Evolutionary conservation across 768 basidiomycete genomes (phyloP), one percentile per base, ranked within the genome.

Genomic region (Boletus tylopilopsis): DNA sequence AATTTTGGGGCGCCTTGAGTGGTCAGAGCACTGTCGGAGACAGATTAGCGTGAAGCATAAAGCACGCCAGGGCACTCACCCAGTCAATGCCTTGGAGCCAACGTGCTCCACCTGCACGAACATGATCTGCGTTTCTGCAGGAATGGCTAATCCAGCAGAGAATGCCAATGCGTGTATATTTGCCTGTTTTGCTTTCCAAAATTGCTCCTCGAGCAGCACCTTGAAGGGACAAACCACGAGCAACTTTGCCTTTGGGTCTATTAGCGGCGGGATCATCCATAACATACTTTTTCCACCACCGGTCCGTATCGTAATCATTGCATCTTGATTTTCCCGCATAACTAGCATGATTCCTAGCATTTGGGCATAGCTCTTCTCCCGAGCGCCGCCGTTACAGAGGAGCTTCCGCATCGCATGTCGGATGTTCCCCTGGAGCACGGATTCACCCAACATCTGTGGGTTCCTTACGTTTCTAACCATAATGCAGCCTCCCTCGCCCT

Each of bases 21-120:
- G 5, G 33, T 35, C 23, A 44, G 23, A 19, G 33, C 23, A 4
- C 38, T 39, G 15, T 25, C 1, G 2, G 0, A 16, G 11, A 19
- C 4, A 5, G 1, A 18, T 42, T 6, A 37, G 9, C 15, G 30
- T 13, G 11, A 24, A 34, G 23, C 33, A 22, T 35, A 0, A 8
- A 13, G 33, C 9, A 12, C 8, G 12, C 22, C n/a, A 18, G 18
- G 43, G 19, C 16, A 38, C 45, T 32, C 13, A 48, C 42, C 19
- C 7, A 0, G 11, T 13, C 8, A 49, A 42, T 2, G 16, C 3
- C 3, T 29, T 24, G 8, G 9, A 19, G 19, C 21, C 18, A 6
- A 51, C 24, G 4, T 55, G 42, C 8, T 55, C 54, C 1, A 55
- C 54, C 21, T 55, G 50, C 5, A 52, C 23, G 18, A 55, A 52